Evolutionary conservation across 179 eudicot species (phyloP).

Genomic region (Sideroxylon spinosum): DNA sequence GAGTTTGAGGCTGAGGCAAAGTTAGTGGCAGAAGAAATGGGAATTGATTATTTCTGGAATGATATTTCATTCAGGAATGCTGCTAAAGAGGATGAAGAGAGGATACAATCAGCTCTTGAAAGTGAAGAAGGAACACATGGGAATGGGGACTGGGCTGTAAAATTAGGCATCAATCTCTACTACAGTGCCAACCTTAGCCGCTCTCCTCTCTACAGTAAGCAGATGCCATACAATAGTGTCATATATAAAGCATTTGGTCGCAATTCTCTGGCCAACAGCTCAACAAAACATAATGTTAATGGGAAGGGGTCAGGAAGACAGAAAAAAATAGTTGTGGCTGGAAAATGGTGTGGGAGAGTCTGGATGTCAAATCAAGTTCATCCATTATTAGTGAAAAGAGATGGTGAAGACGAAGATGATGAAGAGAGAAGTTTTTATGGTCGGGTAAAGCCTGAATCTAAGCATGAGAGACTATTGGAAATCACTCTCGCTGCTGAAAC

Average conservation of each 20-base stretch:
- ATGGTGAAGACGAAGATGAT: constrained; percentile 38
- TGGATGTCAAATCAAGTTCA: constrained; percentile 98
- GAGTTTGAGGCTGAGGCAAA: constrained; percentile 75
- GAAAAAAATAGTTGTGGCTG: constrained; percentile 69
- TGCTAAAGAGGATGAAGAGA: constrained; percentile 60
- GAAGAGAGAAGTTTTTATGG: constrained; percentile 14
- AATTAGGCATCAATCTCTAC: constrained; percentile 81
- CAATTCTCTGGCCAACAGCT: constrained; percentile 35
- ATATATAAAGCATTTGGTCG: constrained; percentile 84
- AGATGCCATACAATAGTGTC: constrained; percentile 85
- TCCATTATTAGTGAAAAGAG: constrained; percentile 58
- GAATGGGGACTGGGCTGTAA: constrained; percentile 91
- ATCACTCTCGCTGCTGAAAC: constrained; percentile 26
- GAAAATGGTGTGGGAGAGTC: constrained; percentile 96
- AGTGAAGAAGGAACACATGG: constrained; percentile 75
- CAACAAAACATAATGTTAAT: constrained; percentile 25
- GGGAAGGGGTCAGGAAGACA: constrained; percentile 55
- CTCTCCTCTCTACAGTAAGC: constrained; percentile 93
- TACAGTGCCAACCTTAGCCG: constrained; percentile 88
- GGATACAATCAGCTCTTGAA: constrained; percentile 59
- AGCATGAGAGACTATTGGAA: constrained; percentile 34
- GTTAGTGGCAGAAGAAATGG: constrained; percentile 74
- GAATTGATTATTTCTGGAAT: constrained; percentile 52
- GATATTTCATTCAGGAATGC: constrained; percentile 59
- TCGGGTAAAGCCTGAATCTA: constrained; percentile 36